Evolutionary conservation across 257 asterid genomes (phyloP), one percentile per base, ranked within the genome.

Genomic region (Eucommia ulmoides): DNA sequence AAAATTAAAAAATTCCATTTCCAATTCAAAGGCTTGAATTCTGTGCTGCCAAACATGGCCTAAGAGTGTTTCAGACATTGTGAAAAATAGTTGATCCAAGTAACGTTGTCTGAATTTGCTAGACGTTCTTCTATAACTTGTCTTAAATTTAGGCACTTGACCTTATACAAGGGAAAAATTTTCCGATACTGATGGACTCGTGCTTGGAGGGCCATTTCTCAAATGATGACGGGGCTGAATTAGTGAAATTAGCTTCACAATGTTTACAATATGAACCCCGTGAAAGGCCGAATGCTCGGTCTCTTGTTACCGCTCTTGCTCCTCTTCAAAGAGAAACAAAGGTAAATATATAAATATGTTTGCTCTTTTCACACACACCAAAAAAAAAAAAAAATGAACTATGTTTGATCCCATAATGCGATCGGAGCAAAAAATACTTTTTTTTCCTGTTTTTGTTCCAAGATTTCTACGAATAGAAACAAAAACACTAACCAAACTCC

Each of bases 201-300:
- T 83, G 93, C 61, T 62, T 87, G 71, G 96, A 87, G 75, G 96
- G 96, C n/a, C 93, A 83, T 54, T 78, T 83, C 56, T 83, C 96
- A 8, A 83, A 75, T 25, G 87, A 87, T 49, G 96, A 83, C 53
- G 96, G 96, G 47, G 83, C 93, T 8, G 94, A 80, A 65, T 50
- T 87, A 74, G 96, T 87, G 51, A 67, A 82, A 19, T 61, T 87
- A 52, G 94, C 96, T 17, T 74, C 94, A 8, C 88, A 93, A 11
- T 87, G 96, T 63, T 60, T 87, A 63, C 93, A 87, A 53, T 83
- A 87, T 29, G 96, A 87, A 67, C 82, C 94, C 14, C 87, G 96
- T 7, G 96, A 87, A 64, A 83, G 96, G 79, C 96, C 96, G 22
- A 87, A 78, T 24, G 76, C 87, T 0, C 80, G 76, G 68, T 76